Base-by-base conservation (phyloP, 495 filamentous ascomycete species). In the Clohesyomyces aquaticus region DNA sequence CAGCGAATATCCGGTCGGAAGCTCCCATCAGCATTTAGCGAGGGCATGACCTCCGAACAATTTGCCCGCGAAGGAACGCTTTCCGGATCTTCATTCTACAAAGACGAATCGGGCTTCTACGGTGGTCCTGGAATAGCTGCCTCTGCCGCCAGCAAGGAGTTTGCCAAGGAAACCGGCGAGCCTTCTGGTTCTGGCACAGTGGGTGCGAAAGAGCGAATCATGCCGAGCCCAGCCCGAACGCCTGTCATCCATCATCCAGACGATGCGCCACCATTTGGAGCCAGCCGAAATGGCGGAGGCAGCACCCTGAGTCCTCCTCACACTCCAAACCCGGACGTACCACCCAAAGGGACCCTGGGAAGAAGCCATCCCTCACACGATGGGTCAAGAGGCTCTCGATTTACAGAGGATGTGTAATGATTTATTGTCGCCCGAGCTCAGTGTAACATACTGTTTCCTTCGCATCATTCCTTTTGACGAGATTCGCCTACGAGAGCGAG, bases 361-460 rank as follows among this genome's bases (percentile, higher is more conserved):
- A 77, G 82, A 47, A 84, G 80, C 61, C 77, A 80, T 75, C 77
- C 80, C 4, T 81, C 80, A 51, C 75, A 76, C 28, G 82, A 84
- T 68, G 82, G 83, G 23, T 84, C 81, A 63, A 76, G 81, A 56
- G 74, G 80, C 28, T 84, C 82, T 63, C 79, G 80, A 45, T 85
- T 85, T 65, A 81, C 81, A 35, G 83, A 85, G 55, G 32, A 68
- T 61, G 65, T 68, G 9, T 68, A 41, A 68, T 23, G 58, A 67
- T 55, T 22, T 47, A 47, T 19, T 3, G 8, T 47, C 19, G n/a
- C n/a, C 45, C 45, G 8, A 16, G 52, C 25, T 43, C 12, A 53
- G 52, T 64, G 9, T 35, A 53, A 29, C 19, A 63, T 6, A 6
- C 61, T 50, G 61, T 63, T 52, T 8, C 51, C 50, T 60, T 38